Base-by-base conservation (phyloP, 805 yeast species). In the Nakazawaea wickerhamii region DNA sequence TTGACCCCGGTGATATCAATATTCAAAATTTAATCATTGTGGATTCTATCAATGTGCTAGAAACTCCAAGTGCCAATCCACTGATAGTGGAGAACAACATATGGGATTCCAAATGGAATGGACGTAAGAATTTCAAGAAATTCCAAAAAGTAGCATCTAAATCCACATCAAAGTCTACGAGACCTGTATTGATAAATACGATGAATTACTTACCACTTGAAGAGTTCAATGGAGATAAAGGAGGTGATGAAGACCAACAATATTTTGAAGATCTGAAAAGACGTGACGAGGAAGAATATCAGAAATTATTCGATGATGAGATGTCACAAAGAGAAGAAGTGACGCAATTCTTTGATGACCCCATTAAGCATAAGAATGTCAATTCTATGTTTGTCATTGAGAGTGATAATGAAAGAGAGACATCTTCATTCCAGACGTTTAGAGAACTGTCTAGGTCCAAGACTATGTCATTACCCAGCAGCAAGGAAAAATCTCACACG, bases 91-190 rank as follows among this genome's bases (percentile, higher is more conserved):
- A 19, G 13, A 22, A 28, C 5, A 26, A 18, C 17, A 18, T n/a
- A 8, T 42, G 46, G 46, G 32, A 43, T 18, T 20, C 30, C 9
- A 15, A 23, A 30, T 43, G 46, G 46, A 38, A 38, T 38, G 40
- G 40, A 1, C 42, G 46, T 19, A 43, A 43, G 19, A 43, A 43
- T 15, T 43, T 22, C 32, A 43, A 43, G 18, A 38, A 15, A 26
- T 43, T 43, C 30, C 11, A 28, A 6, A 43, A 43, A 38, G 35
- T 38, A 8, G 14, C 19, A n/a, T 32, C 46, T 9, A 37, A 33
- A 21, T 21, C n/a, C 33, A 4, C 8, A 32, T 6, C 13, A 15
- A n/a, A 19, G 19, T 10, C 4, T 21, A 22, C 19, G 15, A 35
- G 15, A 5, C 34, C 41, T 3, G 14, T 42, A 17, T 32, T 36